These are phyloP conservation scores for Selaginella tamariscina DNA, from an alignment of 75 land plant genomes.

Conservation along the genomic window DNA sequence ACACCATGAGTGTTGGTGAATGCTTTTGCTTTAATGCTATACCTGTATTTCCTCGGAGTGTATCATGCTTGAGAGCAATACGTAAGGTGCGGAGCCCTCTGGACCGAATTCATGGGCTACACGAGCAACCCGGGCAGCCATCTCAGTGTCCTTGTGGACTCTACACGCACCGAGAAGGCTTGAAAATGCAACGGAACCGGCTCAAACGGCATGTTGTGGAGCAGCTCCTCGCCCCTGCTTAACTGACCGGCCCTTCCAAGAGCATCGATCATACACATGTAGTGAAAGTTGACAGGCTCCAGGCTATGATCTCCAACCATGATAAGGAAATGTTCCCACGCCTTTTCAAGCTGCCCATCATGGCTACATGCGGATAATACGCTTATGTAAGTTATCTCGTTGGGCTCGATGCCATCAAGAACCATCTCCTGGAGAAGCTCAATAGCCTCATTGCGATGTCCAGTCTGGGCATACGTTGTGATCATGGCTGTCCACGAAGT, in stretches of 20 bases:
- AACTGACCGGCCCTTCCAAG: constrained; percentile 10
- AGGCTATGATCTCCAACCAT: background rate
- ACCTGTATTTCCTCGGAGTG: too few species aligned
- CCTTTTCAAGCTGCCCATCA: background rate
- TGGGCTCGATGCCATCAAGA: background rate
- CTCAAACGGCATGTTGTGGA: constrained; percentile 1
- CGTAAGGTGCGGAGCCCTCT: too few species aligned
- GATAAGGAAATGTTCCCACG: background rate
- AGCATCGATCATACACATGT: background rate
- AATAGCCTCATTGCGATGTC: background rate
- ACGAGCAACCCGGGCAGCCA: constrained; percentile 27
- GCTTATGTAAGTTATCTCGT: background rate
- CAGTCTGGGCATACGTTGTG: background rate
- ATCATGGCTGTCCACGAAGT: constrained; percentile 14
- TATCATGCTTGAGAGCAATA: too few species aligned
- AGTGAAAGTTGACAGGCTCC: background rate
- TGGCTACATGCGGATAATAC: background rate
- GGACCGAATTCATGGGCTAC: too few species aligned
- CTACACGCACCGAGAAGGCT: constrained; percentile 26
- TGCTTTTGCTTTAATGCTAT: too few species aligned
- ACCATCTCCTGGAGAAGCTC: background rate
- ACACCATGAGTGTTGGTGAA: too few species aligned
- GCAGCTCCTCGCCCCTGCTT: background rate
- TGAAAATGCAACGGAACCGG: constrained; percentile 20
- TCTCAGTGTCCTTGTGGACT: constrained; percentile 24